phyloP scores from a whole-genome alignment of 345 rosid genomes.

The Pelargonium nanum region DNA sequence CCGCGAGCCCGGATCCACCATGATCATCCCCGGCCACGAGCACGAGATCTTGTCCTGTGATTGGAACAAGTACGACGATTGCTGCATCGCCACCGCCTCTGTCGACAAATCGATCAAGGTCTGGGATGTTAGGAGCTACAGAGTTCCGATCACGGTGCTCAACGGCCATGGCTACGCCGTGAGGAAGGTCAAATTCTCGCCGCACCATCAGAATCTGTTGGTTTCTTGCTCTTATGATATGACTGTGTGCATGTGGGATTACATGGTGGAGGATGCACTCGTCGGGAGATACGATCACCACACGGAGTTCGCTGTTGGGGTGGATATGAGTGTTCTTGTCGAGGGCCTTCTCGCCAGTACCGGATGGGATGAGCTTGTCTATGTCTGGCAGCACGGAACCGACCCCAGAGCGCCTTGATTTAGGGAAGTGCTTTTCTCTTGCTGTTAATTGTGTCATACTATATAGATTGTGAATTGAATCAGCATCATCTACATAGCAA shows the following conservation, averaged over 20 bases:
- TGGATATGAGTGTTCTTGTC: constrained; percentile 89
- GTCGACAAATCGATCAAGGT: constrained; percentile 69
- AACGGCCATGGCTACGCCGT: constrained; percentile 86
- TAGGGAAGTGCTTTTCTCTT: constrained; percentile 5
- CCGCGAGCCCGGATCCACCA: constrained; percentile 77
- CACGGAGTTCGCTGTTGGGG: constrained; percentile 75
- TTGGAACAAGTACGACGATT: constrained; percentile 93
- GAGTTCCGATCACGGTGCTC: constrained; percentile 56
- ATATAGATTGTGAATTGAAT: neutral
- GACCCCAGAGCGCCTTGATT: constrained; percentile 65
- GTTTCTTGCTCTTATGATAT: constrained; percentile 84
- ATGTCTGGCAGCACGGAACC: constrained; percentile 89
- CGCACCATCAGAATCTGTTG: constrained; percentile 58
- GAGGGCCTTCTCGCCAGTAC: constrained; percentile 85
- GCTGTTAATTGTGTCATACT: neutral
- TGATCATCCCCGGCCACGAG: constrained; percentile 87
- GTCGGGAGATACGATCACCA: constrained; percentile 81
- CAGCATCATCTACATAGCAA: neutral
- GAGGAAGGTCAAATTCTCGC: constrained; percentile 79
- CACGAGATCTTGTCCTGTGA: constrained; percentile 70
- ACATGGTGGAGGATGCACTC: constrained; percentile 80
- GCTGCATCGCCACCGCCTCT: constrained; percentile 62
- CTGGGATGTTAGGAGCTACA: constrained; percentile 76
- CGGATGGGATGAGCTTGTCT: constrained; percentile 91
- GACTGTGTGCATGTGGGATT: constrained; percentile 84